A percentile compares a stretch with the other conserved stretches of the same genome.
Evolutionary conservation across 352 stramenopile genomes (phyloP).

Genomic region (Blastocystis sp.): DNA sequence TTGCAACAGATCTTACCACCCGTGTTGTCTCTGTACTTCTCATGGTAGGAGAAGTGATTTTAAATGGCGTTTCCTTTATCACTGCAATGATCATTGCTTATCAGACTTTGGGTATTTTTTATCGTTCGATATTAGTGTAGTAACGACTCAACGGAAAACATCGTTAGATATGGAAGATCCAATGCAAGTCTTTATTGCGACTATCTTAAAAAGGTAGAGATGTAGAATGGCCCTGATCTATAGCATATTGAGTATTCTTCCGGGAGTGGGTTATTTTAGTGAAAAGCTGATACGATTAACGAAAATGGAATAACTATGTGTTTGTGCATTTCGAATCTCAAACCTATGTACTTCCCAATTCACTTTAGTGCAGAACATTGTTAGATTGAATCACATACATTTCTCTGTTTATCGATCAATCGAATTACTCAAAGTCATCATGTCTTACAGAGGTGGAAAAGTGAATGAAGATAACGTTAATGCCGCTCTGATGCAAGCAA

Average conservation of each 20-base stretch:
- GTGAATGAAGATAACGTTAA: slow-evolving; percentile 27
- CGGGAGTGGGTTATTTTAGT: not conserved
- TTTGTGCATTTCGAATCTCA: not conserved
- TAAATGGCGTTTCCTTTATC: slow-evolving; percentile 5
- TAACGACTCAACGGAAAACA: not conserved
- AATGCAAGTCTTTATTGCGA: not conserved
- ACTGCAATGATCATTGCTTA: slow-evolving; percentile 29
- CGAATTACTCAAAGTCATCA: not conserved
- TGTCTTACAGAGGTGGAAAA: slow-evolving; percentile 14
- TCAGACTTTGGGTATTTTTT: not conserved
- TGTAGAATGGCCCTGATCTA: not conserved
- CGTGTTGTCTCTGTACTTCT: slow-evolving; percentile 10
- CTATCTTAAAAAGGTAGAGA: not conserved
- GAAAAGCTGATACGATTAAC: not conserved
- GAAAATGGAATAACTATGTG: slow-evolving; percentile 13
- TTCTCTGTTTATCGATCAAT: not conserved
- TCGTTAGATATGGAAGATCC: not conserved
- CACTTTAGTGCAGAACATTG: not conserved
- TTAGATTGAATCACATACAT: not conserved
- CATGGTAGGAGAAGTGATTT: not conserved
- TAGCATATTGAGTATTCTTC: not conserved
- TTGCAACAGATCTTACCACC: not conserved
- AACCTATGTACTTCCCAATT: not conserved
- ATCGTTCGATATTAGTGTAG: not conserved
- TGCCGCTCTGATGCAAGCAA: not conserved